Evolutionary conservation across 1,284 basidiomycete species (phyloP), one percentile per base, ranked within the genome.

Genomic region (Termitomyces sp.): DNA sequence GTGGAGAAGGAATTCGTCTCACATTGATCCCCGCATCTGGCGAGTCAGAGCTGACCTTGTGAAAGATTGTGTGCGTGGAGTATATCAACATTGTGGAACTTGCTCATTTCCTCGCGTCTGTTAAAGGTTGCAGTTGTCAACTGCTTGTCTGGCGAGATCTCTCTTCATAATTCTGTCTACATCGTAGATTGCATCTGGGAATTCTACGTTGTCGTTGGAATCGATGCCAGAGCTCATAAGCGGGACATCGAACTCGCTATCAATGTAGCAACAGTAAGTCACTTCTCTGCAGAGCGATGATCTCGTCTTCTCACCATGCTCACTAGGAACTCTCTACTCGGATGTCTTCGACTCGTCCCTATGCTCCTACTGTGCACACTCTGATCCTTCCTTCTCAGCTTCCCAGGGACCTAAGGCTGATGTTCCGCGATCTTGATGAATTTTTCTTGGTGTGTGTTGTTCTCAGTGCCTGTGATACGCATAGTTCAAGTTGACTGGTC

Each of bases 101-200:
- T 12, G 15, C 46, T 31, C 8, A 24, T 31, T 33, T 10, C 21
- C 31, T n/a, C 5, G 4, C n/a, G 36, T 42, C 12, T 48, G 15
- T 36, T 10, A 21, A 58, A 74, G 75, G 52, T 76, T 10, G 53
- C 56, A 17, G 62, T 65, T 12, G 63, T 76, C 12, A 60, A 67
- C 40, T 72, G 64, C 33, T 65, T 78, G 34, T 66, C 64, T 12
- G 63, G 66, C 40, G 68, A 71, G 57, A 53, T 55, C 40, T 53
- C 58, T n/a, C 61, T 68, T 30, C 62, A 68, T 30, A 56, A 56
- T 21, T 78, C 73, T 17, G 77, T 90, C 8, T 83, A 81, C 62
- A 69, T 92, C 38, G 65, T 89, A 31, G 84, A 91, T 64, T 88
- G 86, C 61, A 70, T 83, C 19, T 88, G 88, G 80, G 89, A 92